Evolutionary conservation across 306 rosid genomes (phyloP).

Genomic region (Urtica urens): DNA sequence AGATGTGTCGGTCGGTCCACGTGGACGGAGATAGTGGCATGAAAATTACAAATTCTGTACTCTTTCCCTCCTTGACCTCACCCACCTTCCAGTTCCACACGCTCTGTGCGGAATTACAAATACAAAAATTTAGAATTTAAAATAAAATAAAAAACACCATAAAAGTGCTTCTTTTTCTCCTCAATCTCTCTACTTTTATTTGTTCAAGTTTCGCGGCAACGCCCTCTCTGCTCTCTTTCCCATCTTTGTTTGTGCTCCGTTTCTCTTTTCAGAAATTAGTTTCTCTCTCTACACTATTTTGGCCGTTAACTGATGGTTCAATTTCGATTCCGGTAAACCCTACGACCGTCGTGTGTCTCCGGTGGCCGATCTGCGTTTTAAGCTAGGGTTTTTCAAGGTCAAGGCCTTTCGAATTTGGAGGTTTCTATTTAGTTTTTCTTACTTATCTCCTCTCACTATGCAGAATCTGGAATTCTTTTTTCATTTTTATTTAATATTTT

Average conservation of each 20-base stretch:
- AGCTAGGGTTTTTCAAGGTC: conserved; percentile 31
- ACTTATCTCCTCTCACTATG: not conserved
- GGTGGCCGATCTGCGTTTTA: conserved; percentile 33
- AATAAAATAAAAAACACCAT: not conserved
- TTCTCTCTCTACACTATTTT: not conserved
- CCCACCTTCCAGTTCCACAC: conserved; percentile 13
- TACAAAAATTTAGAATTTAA: not conserved
- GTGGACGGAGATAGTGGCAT: conserved; percentile 14
- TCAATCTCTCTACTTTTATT: conserved; percentile 6
- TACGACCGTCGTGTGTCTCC: conserved; percentile 23
- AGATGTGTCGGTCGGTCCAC: not conserved
- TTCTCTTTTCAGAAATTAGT: conserved; percentile 13
- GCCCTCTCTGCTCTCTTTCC: conserved; percentile 9
- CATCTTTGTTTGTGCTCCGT: not conserved
- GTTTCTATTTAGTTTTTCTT: not conserved
- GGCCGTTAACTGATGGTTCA: conserved; percentile 10
- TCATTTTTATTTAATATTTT: not conserved
- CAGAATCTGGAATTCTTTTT: not conserved
- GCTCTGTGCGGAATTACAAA: conserved; percentile 7
- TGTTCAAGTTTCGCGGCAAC: conserved; percentile 94
- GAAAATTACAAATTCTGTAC: conserved; percentile 15
- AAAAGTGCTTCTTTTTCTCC: conserved; percentile 1
- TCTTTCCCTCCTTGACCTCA: conserved; percentile 36
- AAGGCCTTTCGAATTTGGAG: not conserved
- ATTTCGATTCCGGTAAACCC: conserved; percentile 23